These are phyloP conservation scores for Echeveria elegans DNA, from an alignment of 164 flowering plant species.

Conservation along the genomic window DNA sequence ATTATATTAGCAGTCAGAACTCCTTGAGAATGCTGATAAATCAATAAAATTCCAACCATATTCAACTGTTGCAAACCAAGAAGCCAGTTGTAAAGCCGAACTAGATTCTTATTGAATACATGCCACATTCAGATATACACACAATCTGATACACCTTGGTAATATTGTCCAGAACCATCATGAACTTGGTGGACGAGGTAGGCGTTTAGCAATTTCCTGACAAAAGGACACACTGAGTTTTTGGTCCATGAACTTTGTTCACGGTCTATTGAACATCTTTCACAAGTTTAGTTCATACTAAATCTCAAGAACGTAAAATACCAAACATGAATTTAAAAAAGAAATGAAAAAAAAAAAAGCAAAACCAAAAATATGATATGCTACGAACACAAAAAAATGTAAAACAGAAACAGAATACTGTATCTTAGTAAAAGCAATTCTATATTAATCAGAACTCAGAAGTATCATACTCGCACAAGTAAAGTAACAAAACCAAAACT, in stretches of 20 bases:
- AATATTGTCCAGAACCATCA: conserved; percentile 17
- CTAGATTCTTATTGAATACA: neutral
- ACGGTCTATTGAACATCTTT: neutral
- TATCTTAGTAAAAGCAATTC: too few species aligned
- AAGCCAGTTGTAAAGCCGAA: neutral
- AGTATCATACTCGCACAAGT: too few species aligned
- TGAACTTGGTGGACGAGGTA: conserved; percentile 52
- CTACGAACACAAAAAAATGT: too few species aligned
- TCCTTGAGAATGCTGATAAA: too few species aligned
- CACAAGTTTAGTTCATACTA: neutral
- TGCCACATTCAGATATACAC: neutral
- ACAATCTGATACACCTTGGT: neutral
- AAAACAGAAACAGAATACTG: too few species aligned
- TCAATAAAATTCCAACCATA: too few species aligned
- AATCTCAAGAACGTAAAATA: neutral
- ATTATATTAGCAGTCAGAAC: too few species aligned
- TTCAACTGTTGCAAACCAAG: too few species aligned
- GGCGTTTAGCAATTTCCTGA: conserved; percentile 93
- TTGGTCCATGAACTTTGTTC: neutral
- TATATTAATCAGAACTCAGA: too few species aligned
- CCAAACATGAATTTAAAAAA: neutral
- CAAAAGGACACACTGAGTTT: conserved; percentile 1
- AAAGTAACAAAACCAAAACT: too few species aligned
- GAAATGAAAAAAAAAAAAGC: too few species aligned
- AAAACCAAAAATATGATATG: too few species aligned